Conservation (phyloP, 225 moss, liverwort and hornwort species). For the Pseudisothecium myosuroides region DNA sequence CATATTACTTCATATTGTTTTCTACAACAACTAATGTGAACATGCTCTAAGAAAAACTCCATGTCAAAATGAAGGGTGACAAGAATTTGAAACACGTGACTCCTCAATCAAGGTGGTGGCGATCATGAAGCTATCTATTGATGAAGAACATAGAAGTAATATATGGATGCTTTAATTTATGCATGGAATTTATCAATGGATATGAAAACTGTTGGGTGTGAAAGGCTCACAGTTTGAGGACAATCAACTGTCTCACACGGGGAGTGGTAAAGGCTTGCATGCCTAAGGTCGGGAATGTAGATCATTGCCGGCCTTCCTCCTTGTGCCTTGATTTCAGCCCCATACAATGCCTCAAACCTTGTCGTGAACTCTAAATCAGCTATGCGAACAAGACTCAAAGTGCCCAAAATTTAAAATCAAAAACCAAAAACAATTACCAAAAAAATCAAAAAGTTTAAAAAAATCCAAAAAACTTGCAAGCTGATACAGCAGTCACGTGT, state of each 20-base stretch:
- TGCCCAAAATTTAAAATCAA: not conserved
- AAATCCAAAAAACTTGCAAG: not conserved
- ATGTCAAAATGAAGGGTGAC: not conserved
- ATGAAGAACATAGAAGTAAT: not conserved
- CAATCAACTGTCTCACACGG: conserved; percentile 11
- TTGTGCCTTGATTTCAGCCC: conserved; percentile 58
- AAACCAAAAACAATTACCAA: not conserved
- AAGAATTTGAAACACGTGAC: not conserved
- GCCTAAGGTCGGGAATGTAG: conserved; percentile 53
- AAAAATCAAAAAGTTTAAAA: not conserved
- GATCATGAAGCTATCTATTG: not conserved
- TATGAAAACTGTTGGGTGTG: not conserved
- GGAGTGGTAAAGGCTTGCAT: conserved; percentile 58
- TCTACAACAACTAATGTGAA: not conserved
- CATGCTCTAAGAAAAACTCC: not conserved
- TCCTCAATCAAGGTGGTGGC: not conserved
- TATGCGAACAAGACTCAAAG: not conserved
- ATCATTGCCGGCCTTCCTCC: conserved; percentile 67
- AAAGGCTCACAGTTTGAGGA: conserved; percentile 14
- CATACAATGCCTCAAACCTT: conserved; percentile 84
- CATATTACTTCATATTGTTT: not conserved
- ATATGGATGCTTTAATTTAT: not conserved
- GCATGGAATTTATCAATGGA: not conserved
- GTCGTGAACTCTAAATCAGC: not conserved
- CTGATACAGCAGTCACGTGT: not conserved